Evolutionary conservation across 2,329 filamentous ascomycete genomes (phyloP), one percentile per base, ranked within the genome.

Genomic region (Fusarium robinianum): DNA sequence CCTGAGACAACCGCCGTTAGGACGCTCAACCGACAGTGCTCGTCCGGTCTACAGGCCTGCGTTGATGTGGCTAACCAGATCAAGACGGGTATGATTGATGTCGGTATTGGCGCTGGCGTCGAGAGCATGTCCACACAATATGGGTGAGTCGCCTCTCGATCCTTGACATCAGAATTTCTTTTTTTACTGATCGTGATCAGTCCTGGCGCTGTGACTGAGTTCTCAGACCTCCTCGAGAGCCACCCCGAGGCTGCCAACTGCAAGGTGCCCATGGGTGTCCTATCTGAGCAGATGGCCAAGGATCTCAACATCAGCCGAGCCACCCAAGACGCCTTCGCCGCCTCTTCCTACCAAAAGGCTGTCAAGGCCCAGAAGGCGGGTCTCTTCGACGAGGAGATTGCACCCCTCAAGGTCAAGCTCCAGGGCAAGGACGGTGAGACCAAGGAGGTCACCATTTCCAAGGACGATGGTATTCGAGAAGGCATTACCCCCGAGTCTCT

Each of bases 121-220:
- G 94, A 99, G 82, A 94, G 88, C 77, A 99, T 99, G 94, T 88
- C 83, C 64, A 78, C 79, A 45, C 88, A 96, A 66, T 97, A 97
- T 68, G 94, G 92, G 83, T 87, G 74, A 60, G 81, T 70, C 23
- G 15, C 22, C 14, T 11, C 14, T 21, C 11, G 10, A 12, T 14
- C 5, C 23, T 29, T 4, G 7, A 24, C 38, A 3, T 14, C n/a
- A 14, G 14, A 7, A 41, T n/a, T n/a, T 8, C 3, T 18, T 6
- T 15, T 10, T 17, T 9, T 19, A 10, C 55, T 58, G 19, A 58
- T 36, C 9, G n/a, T 5, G 5, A 24, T 41, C 58, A 87, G 85
- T 22, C 91, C 92, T 16, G 78, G 76, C 30, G 94, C 94, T 50
- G 92, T 97, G 11, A 82, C 85, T 51, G 94, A 97, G 72, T 96